A percentile compares a stretch with the other conserved stretches of the same genome.
Evolutionary conservation across 305 asterid species (phyloP).

Genomic region (Fraxinus ornus): DNA sequence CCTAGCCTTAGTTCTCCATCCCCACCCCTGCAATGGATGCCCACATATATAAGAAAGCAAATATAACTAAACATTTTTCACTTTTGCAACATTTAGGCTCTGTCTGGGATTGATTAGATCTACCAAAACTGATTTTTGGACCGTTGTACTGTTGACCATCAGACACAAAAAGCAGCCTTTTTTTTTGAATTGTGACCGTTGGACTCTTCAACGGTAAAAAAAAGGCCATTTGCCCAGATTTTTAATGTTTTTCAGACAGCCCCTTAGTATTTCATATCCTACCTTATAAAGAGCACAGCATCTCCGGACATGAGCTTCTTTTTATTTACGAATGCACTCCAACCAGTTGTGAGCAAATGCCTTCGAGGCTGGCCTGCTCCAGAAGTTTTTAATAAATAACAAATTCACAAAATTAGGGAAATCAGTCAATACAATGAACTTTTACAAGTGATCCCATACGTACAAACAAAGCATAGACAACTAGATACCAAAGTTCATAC

Average conservation of each 20-base stretch:
- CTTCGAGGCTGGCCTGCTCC: conserved; percentile 97
- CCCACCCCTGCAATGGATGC: conserved; percentile 62
- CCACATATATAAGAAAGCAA: conserved; percentile 10
- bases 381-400: neutral
- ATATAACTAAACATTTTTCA: neutral
- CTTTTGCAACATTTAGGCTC: neutral
- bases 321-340: conserved; percentile 98
- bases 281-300: conserved; percentile 97
- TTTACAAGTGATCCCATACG: neutral
- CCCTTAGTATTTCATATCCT: conserved; percentile 2
- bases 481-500: conserved; percentile 31
- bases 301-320: conserved; percentile 94
- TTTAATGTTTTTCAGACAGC: no score
- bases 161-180: no score
- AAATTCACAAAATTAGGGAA: neutral
- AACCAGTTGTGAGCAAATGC: conserved; percentile 97
- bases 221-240: no score
- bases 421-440: neutral
- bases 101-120: no score
- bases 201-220: no score
- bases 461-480: neutral
- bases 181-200: no score
- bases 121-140: no score
- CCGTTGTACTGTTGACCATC: no score
- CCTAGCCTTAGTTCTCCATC: conserved; percentile 98